phyloP scores from a whole-genome alignment of 805 yeast genomes.

The Metschnikowia anglica region DNA sequence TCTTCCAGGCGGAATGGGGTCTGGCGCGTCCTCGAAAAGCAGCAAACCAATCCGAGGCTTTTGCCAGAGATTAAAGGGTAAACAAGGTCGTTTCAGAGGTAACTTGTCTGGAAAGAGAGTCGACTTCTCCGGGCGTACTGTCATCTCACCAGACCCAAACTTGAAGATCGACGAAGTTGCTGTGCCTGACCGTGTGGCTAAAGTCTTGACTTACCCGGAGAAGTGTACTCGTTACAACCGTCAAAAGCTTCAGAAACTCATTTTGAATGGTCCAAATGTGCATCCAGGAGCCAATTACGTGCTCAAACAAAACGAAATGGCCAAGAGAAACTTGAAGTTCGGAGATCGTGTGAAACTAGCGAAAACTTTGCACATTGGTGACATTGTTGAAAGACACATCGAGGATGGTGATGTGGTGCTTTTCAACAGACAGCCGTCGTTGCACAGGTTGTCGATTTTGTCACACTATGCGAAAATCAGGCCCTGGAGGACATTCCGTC shows the following conservation, averaged over 20 bases:
- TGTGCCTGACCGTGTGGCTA: conserved; percentile 95
- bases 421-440: conserved; percentile 96
- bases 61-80: conserved; percentile 96
- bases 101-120: conserved; percentile 97
- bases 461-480: conserved; percentile 94
- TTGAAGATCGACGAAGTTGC: conserved; percentile 95
- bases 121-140: conserved; percentile 97
- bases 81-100: conserved; percentile 98
- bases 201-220: conserved; percentile 94
- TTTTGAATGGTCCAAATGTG: conserved; percentile 78
- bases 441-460: conserved; percentile 89
- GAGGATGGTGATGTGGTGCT: conserved; percentile 96
- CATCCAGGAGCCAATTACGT: conserved; percentile 98
- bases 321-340: conserved; percentile 83
- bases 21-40: conserved; percentile 43
- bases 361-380: conserved; percentile 76
- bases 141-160: conserved; percentile 98
- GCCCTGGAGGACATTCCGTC: conserved; percentile 97
- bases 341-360: conserved; percentile 84
- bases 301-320: conserved; percentile 75
- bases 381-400: conserved; percentile 91
- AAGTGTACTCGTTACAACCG: conserved; percentile 85
- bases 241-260: conserved; percentile 68
- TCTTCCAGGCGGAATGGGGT: conserved; percentile 66
- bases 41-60: conserved; percentile 88